Conservation (phyloP, 306 rosid genomes). For the Medicago truncatula region MtrunA17r5.0-ANR NC_053042.1:38666001-38666500, state of each 20-base stretch:
- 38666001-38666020: slow-evolving; percentile 93
- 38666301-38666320: slow-evolving; percentile 90
- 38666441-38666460: slow-evolving; percentile 37
- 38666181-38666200: slow-evolving; percentile 26
- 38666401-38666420: slow-evolving; percentile 45
- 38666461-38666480: slow-evolving; percentile 32
- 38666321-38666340: slow-evolving; percentile 90
- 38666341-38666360: slow-evolving; percentile 85
- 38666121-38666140: slow-evolving; percentile 74
- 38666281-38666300: slow-evolving; percentile 91
- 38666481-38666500: neutral
- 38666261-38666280: slow-evolving; percentile 60
- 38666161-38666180: slow-evolving; percentile 29
- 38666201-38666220: slow-evolving; percentile 2
- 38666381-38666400: slow-evolving; percentile 94
- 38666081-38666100: slow-evolving; percentile 64
- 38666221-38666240: slow-evolving; percentile 31
- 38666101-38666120: slow-evolving; percentile 54
- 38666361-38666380: slow-evolving; percentile 89
- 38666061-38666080: slow-evolving; percentile 64
- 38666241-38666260: slow-evolving; percentile 29
- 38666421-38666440: slow-evolving; percentile 30
- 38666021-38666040: slow-evolving; percentile 92
- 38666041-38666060: slow-evolving; percentile 75
- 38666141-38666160: slow-evolving; percentile 36